These are phyloP conservation scores for Penicillium lagena DNA, from an alignment of 495 filamentous ascomycete genomes.

Conservation along the genomic window DNA sequence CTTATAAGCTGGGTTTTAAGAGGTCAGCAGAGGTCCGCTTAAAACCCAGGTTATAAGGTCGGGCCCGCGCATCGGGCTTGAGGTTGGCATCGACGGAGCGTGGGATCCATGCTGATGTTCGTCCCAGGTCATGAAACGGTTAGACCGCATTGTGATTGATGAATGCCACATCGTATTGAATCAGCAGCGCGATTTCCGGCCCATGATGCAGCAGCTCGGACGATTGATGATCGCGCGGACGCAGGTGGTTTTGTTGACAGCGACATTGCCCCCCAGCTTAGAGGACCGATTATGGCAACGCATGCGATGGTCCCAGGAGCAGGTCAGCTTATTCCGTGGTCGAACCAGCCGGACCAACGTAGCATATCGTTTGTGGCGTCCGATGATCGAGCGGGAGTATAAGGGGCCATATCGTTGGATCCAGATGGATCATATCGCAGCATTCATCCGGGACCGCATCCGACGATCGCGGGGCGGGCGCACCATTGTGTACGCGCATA, in stretches of 20 bases:
- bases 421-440: neutral
- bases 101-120: too few species aligned
- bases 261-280: conserved; percentile 7
- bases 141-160: conserved; percentile 16
- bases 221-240: conserved; percentile 1
- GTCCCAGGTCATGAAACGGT: neutral
- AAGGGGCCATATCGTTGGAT: neutral
- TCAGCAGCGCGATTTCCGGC: conserved; percentile 3
- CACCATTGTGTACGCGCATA: conserved; percentile 3
- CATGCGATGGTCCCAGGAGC: neutral
- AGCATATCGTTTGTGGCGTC: neutral
- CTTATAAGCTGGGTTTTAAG: too few species aligned
- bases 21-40: too few species aligned
- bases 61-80: too few species aligned
- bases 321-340: neutral
- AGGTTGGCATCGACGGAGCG: too few species aligned
- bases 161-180: conserved; percentile 17
- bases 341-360: neutral
- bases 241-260: conserved; percentile 18
- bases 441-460: neutral
- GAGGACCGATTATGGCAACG: conserved; percentile 2
- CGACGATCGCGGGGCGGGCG: neutral
- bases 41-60: too few species aligned
- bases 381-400: neutral
- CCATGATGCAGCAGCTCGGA: conserved; percentile 6